Evolutionary conservation across 2,329 filamentous ascomycete species (phyloP), one percentile per base, ranked within the genome.

Genomic region (Cladobotryum protrusum): DNA sequence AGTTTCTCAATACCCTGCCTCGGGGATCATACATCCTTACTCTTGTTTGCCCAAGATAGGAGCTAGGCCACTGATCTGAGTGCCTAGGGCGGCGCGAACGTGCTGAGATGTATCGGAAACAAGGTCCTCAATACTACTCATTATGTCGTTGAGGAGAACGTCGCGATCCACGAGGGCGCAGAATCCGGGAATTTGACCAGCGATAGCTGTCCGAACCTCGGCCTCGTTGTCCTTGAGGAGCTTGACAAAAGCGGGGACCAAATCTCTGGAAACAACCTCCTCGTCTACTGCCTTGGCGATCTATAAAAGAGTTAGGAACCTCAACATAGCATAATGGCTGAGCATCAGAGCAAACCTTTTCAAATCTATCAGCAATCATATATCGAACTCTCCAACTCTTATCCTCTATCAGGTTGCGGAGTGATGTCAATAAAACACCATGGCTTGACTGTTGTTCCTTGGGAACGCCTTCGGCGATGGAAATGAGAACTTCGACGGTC

Each of bases 321-420:
- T 19, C n/a, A 40, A 20, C 9, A 36, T 18, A 19, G 4, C 15
- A 29, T 13, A 36, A 48, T 15, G 18, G 13, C 9, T 15, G 15
- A 41, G 45, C 20, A 14, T 47, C 1, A 34, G 20, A 48, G 47
- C 65, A 45, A 65, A 89, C 89, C 86, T 97, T 96, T 72, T 99
- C 93, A 65, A 96, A 99, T 67, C 90, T 83, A 70, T 99, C 93
- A 44, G 93, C 93, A 61, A 99, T 93, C 93, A 99, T 99, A 72
- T 97, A 99, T 67, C 93, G 83, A 53, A 99, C 93, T 64, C 93
- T 85, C 93, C 93, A 99, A 74, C 93, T 97, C 82, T 97, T 99
- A 70, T 99, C 93, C 64, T 96, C 93, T 72, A 99, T 97, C 64
- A 99, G 72, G 72, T 83, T 95, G 62, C 93, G 86, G 63, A 99